Evolutionary conservation across 1,284 basidiomycete species (phyloP), one percentile per base, ranked within the genome.

Genomic region (Malassezia sp.): DNA sequence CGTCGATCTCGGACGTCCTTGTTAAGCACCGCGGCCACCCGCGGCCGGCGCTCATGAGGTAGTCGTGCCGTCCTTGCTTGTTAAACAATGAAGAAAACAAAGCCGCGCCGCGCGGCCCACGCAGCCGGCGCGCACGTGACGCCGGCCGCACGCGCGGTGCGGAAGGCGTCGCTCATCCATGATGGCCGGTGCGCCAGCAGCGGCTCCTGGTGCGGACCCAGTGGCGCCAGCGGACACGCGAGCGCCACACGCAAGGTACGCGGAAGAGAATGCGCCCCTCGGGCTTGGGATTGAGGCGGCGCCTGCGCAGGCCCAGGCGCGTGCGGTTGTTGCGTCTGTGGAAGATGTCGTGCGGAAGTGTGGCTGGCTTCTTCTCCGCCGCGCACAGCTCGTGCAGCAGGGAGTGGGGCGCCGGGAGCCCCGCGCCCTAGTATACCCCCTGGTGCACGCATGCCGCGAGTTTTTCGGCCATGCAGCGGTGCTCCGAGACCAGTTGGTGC

Each of bases 21-120:
- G 42, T 50, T 45, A 42, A 50, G 36, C 32, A 26, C 30, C n/a
- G 7, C 39, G 17, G 43, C 34, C 38, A 45, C 30, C 4, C 30
- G 21, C 28, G 20, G n/a, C n/a, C 36, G 38, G 21, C 15, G 38
- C 38, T 50, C 48, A 50, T 50, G 42, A 50, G 48, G 42, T 37
- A 17, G 38, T n/a, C 23, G 22, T 27, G 41, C 33, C 36, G 24
- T 31, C 42, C 37, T 43, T 45, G 42, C 37, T 45, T 26, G 48
- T 50, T 45, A 50, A 50, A 50, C 48, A 44, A 50, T 39, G 30
- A 44, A 28, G 34, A 28, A 26, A 21, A 28, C 18, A n/a, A n/a
- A n/a, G n/a, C n/a, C n/a, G n/a, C n/a, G n/a, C n/a, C n/a, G n/a
- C n/a, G n/a, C n/a, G n/a, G n/a, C n/a, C n/a, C n/a, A 8, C 30